Percentiles rank a stretch among this genome's conserved stretches.
phyloP scores from a whole-genome alignment of 1,284 basidiomycete species.

The Acaromyces ingoldii region DNA sequence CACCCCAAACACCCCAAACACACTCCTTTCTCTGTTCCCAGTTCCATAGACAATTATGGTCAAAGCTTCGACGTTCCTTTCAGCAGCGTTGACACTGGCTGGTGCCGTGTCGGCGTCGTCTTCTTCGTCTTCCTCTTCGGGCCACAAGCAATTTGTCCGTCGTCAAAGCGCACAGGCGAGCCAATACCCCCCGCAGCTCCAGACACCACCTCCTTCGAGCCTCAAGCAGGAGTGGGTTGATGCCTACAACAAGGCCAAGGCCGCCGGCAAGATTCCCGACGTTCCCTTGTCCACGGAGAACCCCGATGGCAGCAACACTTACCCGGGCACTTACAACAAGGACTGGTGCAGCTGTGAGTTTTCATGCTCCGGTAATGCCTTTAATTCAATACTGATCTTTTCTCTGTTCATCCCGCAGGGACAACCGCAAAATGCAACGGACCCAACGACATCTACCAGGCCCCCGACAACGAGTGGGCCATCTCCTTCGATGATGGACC shows the following conservation, averaged over 20 bases:
- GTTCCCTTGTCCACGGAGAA: conserved; percentile 14
- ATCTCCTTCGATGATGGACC: conserved; percentile 49
- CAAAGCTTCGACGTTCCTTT: too few species aligned
- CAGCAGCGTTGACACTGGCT: too few species aligned
- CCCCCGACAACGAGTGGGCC: conserved; percentile 36
- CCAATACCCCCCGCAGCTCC: conserved; percentile 1
- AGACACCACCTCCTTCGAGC: not conserved
- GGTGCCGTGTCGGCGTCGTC: too few species aligned
- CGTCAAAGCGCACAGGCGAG: not conserved
- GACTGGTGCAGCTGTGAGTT: conserved; percentile 29
- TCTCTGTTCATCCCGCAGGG: too few species aligned
- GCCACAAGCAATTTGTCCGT: not conserved
- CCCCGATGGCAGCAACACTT: conserved; percentile 17
- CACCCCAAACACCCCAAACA: too few species aligned
- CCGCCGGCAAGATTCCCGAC: conserved; percentile 34
- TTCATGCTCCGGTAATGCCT: too few species aligned
- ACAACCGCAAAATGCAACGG: conserved; percentile 57
- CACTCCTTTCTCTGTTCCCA: too few species aligned
- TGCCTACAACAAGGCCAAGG: conserved; percentile 19
- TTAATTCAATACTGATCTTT: too few species aligned
- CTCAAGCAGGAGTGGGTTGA: conserved; percentile 28
- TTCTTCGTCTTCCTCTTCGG: too few species aligned
- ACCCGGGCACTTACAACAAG: conserved; percentile 18
- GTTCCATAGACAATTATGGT: too few species aligned
- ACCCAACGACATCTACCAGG: conserved; percentile 65